A percentile compares a stretch with the other conserved stretches of the same genome.
Conservation (phyloP, 1,284 basidiomycete species). For the Naganishia sp. region DNA sequence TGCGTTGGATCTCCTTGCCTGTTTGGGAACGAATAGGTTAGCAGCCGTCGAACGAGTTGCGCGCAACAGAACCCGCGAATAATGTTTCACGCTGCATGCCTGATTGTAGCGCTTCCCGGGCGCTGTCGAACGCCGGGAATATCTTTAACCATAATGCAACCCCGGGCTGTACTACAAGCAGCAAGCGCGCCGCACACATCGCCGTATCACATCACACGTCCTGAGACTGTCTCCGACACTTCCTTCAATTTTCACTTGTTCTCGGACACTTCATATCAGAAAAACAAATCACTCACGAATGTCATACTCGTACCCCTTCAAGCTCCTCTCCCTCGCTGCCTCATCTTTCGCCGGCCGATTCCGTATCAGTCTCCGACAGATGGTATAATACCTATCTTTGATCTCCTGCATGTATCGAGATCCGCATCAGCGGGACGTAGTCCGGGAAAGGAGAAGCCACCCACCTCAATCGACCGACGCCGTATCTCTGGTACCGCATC, state of each 20-base stretch:
- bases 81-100: too few relatives aligned
- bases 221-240: too few relatives aligned
- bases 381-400: conserved; percentile 91
- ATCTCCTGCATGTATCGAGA: conserved; percentile 78
- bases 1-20: conserved; percentile 84
- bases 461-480: conserved; percentile 24
- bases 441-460: conserved; percentile 36
- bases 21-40: not conserved
- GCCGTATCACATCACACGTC: too few relatives aligned
- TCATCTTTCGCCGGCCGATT: conserved; percentile 79
- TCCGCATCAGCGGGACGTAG: conserved; percentile 57
- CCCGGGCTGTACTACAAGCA: too few relatives aligned
- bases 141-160: too few relatives aligned
- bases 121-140: too few relatives aligned
- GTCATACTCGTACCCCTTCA: conserved; percentile 78
- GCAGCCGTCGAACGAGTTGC: not conserved
- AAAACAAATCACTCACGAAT: conserved; percentile 61
- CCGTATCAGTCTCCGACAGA: conserved; percentile 83
- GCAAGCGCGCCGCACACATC: too few relatives aligned
- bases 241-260: too few relatives aligned
- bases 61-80: too few relatives aligned
- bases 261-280: not conserved
- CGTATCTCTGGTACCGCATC: conserved; percentile 33
- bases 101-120: too few relatives aligned
- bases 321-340: conserved; percentile 64